Evolutionary conservation across 441 rosid species (phyloP).

Genomic region (Pelargonium australe): DNA sequence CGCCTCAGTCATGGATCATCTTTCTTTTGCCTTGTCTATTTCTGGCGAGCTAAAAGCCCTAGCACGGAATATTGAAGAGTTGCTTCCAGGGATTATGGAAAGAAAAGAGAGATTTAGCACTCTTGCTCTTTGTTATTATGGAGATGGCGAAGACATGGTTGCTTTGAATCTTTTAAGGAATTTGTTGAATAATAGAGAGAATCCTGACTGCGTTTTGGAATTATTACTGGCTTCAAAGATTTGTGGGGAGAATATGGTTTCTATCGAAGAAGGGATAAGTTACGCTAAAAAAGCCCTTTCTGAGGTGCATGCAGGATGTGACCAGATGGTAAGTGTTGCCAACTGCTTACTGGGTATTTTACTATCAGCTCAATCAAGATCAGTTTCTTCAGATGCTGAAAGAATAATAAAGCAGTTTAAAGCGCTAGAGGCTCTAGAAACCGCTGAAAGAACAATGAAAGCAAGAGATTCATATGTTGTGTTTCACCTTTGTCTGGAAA

Average conservation of each 20-base stretch:
- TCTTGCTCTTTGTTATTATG: slow-evolving; percentile 61
- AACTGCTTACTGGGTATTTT: slow-evolving; percentile 49
- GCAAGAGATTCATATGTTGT: slow-evolving; percentile 43
- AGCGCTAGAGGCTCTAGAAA: slow-evolving; percentile 54
- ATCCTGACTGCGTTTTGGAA: slow-evolving; percentile 45
- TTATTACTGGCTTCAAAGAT: slow-evolving; percentile 71
- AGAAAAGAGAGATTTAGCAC: slow-evolving; percentile 46
- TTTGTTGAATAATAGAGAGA: slow-evolving; percentile 41
- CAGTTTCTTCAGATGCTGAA: slow-evolving; percentile 40
- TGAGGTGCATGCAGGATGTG: slow-evolving; percentile 38
- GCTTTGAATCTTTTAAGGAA: slow-evolving; percentile 67
- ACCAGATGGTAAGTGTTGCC: slow-evolving; percentile 42
- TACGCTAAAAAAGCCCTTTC: slow-evolving; percentile 49
- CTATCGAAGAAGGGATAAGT: slow-evolving; percentile 59
- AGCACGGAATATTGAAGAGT: slow-evolving; percentile 57
- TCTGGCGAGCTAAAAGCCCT: slow-evolving; percentile 55
- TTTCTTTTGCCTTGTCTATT: slow-evolving; percentile 60
- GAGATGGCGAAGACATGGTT: slow-evolving; percentile 60
- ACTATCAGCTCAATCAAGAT: slow-evolving; percentile 50
- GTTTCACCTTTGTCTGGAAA: slow-evolving; percentile 58
- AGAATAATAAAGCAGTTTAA: slow-evolving; percentile 41
- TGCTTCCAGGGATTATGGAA: slow-evolving; percentile 52
- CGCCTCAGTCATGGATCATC: slow-evolving; percentile 67
- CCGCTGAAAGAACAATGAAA: slow-evolving; percentile 41
- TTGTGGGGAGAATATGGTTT: slow-evolving; percentile 41